phyloP scores from a whole-genome alignment of 192 early-diverging fungal genomes.

The Mortierella alpina region DNA sequence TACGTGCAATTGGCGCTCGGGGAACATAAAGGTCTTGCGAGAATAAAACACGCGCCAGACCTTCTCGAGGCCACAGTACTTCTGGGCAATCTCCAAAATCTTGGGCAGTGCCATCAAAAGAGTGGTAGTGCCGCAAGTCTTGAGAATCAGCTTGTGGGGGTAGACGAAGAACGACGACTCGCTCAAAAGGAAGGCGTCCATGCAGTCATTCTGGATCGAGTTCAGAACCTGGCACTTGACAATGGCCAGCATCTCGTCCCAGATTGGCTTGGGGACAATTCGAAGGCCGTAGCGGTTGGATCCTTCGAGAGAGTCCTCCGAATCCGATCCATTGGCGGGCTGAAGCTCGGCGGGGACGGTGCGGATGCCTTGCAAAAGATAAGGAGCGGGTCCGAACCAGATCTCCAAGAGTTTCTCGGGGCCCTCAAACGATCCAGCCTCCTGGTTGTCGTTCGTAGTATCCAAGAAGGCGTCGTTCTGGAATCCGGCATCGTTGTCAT shows the following conservation, averaged over 20 bases:
- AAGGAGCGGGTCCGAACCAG: conserved; percentile 84
- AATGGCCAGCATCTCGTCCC: conserved; percentile 94
- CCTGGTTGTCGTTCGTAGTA: conserved; percentile 48
- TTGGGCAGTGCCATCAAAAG: conserved; percentile 88
- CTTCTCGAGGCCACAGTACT: conserved; percentile 69
- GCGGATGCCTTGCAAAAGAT: conserved; percentile 45
- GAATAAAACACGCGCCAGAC: conserved; percentile 93
- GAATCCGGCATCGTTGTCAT: conserved; percentile 46
- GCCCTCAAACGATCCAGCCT: conserved; percentile 84
- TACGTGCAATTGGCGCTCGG: conserved; percentile 86
- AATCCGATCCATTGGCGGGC: conserved; percentile 17
- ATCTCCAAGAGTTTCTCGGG: conserved; percentile 98
- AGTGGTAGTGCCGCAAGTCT: conserved; percentile 98
- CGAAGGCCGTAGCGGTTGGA: conserved; percentile 73
- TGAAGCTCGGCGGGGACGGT: conserved; percentile 35
- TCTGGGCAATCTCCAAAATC: conserved; percentile 85
- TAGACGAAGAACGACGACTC: conserved; percentile 99
- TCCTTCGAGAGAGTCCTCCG: conserved; percentile 50
- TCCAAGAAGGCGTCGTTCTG: conserved; percentile 47
- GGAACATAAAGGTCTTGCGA: conserved; percentile 97
- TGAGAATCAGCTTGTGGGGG: conserved; percentile 93
- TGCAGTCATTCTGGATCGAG: conserved; percentile 82
- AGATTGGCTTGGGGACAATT: conserved; percentile 76
- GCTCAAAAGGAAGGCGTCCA: conserved; percentile 94
- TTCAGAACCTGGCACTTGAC: conserved; percentile 95